phyloP scores from a whole-genome alignment of 305 asterid species.

The Fraxinus dipetala region DNA sequence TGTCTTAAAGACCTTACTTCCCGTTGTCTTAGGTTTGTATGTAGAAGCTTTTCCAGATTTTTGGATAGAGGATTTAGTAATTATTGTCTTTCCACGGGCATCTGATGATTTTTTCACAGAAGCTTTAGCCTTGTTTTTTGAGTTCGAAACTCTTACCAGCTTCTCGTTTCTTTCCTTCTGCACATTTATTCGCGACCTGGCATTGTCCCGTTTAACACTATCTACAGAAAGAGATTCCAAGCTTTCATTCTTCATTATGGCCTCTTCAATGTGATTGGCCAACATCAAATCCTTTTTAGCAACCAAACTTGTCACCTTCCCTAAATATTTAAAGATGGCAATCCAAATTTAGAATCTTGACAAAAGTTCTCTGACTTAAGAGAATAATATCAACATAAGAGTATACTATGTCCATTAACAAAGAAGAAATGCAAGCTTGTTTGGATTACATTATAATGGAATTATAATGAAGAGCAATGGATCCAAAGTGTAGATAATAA shows the following conservation, averaged over 20 bases:
- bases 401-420: neutral
- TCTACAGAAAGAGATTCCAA: slow-evolving; percentile 83
- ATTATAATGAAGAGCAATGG: neutral
- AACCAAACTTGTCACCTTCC: slow-evolving; percentile 92
- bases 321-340: slow-evolving; percentile 32
- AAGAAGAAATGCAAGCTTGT: neutral
- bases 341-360: neutral
- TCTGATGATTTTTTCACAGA: slow-evolving; percentile 38
- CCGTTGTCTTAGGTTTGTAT: slow-evolving; percentile 37
- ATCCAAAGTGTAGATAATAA: neutral
- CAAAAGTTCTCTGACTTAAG: neutral
- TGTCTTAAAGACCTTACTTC: slow-evolving; percentile 33
- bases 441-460: neutral
- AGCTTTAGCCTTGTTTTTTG: slow-evolving; percentile 39
- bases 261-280: slow-evolving; percentile 82
- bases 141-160: slow-evolving; percentile 45
- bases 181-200: slow-evolving; percentile 60
- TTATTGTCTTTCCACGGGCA: slow-evolving; percentile 36
- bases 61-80: slow-evolving; percentile 30
- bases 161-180: slow-evolving; percentile 68
- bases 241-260: slow-evolving; percentile 80
- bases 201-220: slow-evolving; percentile 66
- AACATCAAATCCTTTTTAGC: slow-evolving; percentile 58
- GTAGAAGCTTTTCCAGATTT: slow-evolving; percentile 36
- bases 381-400: neutral